Percentiles rank a stretch among this genome's conserved stretches.
Conservation (phyloP, 106 monocot genomes). For the Iris macrosiphon region DNA sequence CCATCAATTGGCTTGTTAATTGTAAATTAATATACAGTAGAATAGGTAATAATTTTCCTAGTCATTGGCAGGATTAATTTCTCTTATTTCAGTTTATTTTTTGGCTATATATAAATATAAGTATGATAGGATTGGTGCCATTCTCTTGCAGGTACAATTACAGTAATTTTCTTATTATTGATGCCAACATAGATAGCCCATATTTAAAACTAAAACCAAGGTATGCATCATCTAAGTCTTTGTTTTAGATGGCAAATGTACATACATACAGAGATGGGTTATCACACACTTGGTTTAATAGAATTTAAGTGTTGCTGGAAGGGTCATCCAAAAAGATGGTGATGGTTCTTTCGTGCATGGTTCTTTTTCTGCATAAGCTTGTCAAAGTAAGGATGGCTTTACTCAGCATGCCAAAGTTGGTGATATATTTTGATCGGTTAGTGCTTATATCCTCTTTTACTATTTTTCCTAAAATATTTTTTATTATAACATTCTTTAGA, state of each 20-base stretch:
- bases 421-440: constrained; percentile 96
- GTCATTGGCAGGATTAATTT: too few relatives aligned
- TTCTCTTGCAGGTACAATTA: constrained; percentile 61
- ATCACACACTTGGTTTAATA: constrained; percentile 98
- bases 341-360: constrained; percentile 59
- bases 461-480: too few relatives aligned
- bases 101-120: too few relatives aligned
- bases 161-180: constrained; percentile 71
- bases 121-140: too few relatives aligned
- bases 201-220: constrained; percentile 85
- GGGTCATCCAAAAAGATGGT: constrained; percentile 61
- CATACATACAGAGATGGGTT: constrained; percentile 89
- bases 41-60: too few relatives aligned
- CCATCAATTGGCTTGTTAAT: too few relatives aligned
- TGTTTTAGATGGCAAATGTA: constrained; percentile 76
- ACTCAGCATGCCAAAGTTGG: constrained; percentile 78
- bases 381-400: constrained; percentile 91
- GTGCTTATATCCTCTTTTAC: constrained; percentile 7
- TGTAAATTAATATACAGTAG: too few relatives aligned
- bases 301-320: constrained; percentile 90
- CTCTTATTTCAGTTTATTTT: too few relatives aligned
- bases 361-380: too few relatives aligned
- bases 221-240: constrained; percentile 66
- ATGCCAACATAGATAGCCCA: constrained; percentile 87
- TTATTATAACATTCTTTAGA: too few relatives aligned